Evolutionary conservation across 257 asterid genomes (phyloP).

Genomic region (Solanum boliviense): DNA sequence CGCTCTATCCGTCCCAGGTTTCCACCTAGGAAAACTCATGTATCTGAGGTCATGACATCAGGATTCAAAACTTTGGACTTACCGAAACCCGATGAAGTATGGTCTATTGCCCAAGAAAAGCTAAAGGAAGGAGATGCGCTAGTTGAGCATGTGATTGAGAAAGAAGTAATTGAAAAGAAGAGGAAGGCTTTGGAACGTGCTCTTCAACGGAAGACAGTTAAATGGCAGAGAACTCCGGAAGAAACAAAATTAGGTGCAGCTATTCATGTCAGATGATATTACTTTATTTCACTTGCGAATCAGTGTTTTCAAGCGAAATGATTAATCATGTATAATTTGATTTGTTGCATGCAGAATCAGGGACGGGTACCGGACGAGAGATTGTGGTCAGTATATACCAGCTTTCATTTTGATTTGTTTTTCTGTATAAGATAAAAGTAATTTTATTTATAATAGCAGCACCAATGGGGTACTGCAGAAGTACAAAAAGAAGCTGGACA

Average conservation of each 20-base stretch:
- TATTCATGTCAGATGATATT: not conserved
- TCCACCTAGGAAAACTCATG: conserved; percentile 27
- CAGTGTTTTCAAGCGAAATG: not conserved
- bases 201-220: conserved; percentile 31
- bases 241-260: conserved; percentile 24
- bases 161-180: conserved; percentile 33
- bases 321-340: conserved; percentile 1
- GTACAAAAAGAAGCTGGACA: not conserved
- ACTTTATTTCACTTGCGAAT: not conserved
- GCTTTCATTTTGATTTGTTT: not conserved
- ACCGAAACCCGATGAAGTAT: conserved; percentile 29
- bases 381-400: conserved; percentile 26
- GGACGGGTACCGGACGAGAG: conserved; percentile 39
- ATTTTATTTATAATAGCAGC: not conserved
- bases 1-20: conserved; percentile 24
- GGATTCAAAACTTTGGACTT: conserved; percentile 19
- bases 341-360: conserved; percentile 25
- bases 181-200: conserved; percentile 30
- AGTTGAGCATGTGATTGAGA: conserved; percentile 32
- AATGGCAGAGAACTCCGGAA: conserved; percentile 35
- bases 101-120: conserved; percentile 32
- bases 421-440: not conserved
- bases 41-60: conserved; percentile 16
- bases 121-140: conserved; percentile 26
- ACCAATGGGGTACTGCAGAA: not conserved